A percentile compares a stretch with the other conserved stretches of the same genome.
Conservation (phyloP, 768 basidiomycete species). For the Lactifluus piperatus region DNA sequence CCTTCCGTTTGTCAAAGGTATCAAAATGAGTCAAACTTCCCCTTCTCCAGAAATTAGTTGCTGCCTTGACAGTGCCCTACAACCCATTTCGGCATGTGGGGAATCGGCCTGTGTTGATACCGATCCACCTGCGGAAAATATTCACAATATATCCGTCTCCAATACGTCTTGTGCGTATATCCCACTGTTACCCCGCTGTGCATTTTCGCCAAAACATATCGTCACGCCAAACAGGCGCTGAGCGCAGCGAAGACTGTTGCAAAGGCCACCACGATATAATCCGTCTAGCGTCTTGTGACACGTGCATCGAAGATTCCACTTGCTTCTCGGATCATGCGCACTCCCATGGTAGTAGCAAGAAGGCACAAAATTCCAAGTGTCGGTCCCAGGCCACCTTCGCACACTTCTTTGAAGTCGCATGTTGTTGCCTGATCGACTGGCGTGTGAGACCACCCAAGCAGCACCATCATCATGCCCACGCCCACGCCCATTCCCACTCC, state of each 20-base stretch:
- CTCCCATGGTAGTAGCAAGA: background rate
- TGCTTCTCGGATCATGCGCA: background rate
- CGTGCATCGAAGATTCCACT: background rate
- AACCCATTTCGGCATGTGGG: background rate
- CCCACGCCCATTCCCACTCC: background rate
- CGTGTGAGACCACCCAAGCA: background rate
- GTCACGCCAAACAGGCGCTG: background rate
- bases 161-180: background rate
- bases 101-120: background rate
- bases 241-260: background rate
- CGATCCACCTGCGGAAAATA: background rate
- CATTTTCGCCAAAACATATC: background rate
- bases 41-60: background rate
- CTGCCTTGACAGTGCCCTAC: background rate
- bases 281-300: background rate
- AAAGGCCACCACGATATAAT: background rate
- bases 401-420: slow-evolving; percentile 12
- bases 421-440: slow-evolving; percentile 15
- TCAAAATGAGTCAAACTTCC: background rate
- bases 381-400: background rate
- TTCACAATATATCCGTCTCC: background rate
- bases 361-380: background rate
- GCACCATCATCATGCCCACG: background rate
- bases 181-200: background rate
- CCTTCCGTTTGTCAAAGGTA: background rate